phyloP scores from a whole-genome alignment of 2,329 filamentous ascomycete species.

The Fusarium subtropicale region DNA sequence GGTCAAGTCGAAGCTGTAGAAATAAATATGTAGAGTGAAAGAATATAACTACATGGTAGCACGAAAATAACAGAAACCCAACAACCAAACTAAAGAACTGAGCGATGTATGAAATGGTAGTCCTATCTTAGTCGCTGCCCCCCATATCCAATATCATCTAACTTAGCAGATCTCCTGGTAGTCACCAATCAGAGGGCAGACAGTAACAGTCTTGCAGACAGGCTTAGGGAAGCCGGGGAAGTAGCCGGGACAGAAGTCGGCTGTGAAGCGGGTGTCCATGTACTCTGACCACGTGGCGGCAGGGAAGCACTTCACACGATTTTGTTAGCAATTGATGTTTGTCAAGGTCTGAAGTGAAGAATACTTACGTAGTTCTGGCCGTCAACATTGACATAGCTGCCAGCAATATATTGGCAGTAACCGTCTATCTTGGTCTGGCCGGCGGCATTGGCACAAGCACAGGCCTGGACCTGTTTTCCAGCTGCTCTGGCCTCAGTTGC shows the following conservation, averaged over 20 bases:
- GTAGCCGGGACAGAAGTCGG: neutral
- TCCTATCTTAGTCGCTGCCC: accelerated
- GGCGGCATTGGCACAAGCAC: neutral
- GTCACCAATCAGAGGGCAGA: neutral
- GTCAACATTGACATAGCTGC: neutral
- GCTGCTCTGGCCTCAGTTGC: neutral
- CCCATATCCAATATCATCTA: neutral
- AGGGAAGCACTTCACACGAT: neutral
- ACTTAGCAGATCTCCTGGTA: neutral
- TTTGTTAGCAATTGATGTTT: neutral
- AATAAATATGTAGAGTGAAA: neutral
- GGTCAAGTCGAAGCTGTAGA: accelerated
- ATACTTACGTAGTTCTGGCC: neutral
- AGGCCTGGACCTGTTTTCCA: neutral
- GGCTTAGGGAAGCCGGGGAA: neutral
- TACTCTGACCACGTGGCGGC: neutral
- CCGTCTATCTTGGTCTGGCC: neutral
- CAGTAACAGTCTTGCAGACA: neutral
- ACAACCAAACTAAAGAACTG: neutral
- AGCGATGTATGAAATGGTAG: accelerated
- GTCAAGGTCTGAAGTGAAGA: accelerated
- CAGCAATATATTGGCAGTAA: neutral
- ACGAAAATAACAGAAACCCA: neutral
- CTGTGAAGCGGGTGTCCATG: neutral
- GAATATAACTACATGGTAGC: accelerated